Conservation (phyloP, 2,329 filamentous ascomycete genomes). For the Kalaharituber pfeilii region DNA sequence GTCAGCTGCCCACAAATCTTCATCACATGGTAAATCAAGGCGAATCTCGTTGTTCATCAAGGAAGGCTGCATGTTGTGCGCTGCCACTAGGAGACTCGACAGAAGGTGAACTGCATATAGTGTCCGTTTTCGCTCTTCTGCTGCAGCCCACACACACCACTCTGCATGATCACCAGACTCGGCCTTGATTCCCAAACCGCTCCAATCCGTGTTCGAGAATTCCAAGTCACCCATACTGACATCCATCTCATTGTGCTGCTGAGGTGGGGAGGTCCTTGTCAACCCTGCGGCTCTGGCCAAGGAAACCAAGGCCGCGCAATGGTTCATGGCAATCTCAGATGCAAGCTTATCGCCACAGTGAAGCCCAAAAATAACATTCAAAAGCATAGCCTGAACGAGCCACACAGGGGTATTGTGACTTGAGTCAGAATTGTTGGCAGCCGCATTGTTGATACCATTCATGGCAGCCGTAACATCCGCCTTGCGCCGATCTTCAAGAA, state of each 20-base stretch:
- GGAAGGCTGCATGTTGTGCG: conserved; percentile 81
- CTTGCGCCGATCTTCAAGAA: conserved; percentile 78
- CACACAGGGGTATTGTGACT: conserved; percentile 56
- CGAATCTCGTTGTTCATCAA: conserved; percentile 87
- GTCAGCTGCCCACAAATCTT: conserved; percentile 75
- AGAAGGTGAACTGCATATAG: conserved; percentile 81
- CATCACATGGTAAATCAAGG: conserved; percentile 78
- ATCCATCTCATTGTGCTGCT: conserved; percentile 32
- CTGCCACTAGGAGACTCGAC: conserved; percentile 76
- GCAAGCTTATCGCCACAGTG: conserved; percentile 84
- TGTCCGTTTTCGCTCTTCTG: conserved; percentile 83
- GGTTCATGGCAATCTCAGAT: conserved; percentile 79
- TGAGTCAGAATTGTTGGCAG: conserved; percentile 23
- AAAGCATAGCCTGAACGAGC: conserved; percentile 90
- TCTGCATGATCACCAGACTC: conserved; percentile 44
- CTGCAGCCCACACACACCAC: conserved; percentile 76
- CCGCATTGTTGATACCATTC: conserved; percentile 39
- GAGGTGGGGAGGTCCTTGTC: conserved; percentile 27
- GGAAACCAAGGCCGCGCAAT: conserved; percentile 78
- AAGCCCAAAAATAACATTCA: conserved; percentile 91
- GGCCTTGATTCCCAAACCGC: conserved; percentile 22
- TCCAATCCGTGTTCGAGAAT: conserved; percentile 27
- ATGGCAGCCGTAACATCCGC: conserved; percentile 53
- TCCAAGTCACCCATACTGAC: conserved; percentile 39
- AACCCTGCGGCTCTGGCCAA: conserved; percentile 79